Conservation (phyloP, 2,329 filamentous ascomycete genomes). For the Peltaster fructicola region DNA sequence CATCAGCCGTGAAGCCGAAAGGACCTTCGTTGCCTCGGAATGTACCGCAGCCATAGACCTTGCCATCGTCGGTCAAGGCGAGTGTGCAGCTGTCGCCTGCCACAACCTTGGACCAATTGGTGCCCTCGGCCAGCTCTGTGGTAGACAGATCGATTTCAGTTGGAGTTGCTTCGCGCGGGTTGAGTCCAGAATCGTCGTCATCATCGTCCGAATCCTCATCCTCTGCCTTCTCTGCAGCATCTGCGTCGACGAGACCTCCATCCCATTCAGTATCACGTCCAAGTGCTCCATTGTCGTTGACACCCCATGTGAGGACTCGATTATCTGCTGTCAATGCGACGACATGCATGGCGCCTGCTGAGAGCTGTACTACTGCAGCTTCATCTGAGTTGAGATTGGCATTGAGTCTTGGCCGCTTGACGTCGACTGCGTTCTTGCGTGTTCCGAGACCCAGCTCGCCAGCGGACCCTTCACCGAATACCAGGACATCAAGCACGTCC, state of each 20-base stretch:
- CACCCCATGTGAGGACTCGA: slow-evolving; percentile 71
- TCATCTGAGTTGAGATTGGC: slow-evolving; percentile 36
- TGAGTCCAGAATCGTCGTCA: slow-evolving; percentile 46
- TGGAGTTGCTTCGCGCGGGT: slow-evolving; percentile 55
- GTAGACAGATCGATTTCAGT: slow-evolving; percentile 18
- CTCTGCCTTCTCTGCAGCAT: slow-evolving; percentile 29
- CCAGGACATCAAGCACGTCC: slow-evolving; percentile 51
- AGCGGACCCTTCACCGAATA: slow-evolving; percentile 64
- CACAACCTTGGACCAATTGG: slow-evolving; percentile 47
- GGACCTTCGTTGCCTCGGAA: slow-evolving; percentile 55
- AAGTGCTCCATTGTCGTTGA: slow-evolving; percentile 70
- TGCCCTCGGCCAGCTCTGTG: slow-evolving; percentile 33
- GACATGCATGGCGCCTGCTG: slow-evolving; percentile 68
- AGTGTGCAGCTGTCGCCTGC: slow-evolving; percentile 62
- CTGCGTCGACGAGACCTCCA: slow-evolving; percentile 39
- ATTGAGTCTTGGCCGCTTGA: slow-evolving; percentile 58
- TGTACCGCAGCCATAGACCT: slow-evolving; percentile 70
- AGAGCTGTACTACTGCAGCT: slow-evolving; percentile 55
- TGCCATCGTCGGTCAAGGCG: slow-evolving; percentile 55
- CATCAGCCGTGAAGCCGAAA: slow-evolving; percentile 42
- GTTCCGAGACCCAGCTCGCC: slow-evolving; percentile 66
- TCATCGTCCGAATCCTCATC: slow-evolving; percentile 38
- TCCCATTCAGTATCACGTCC: slow-evolving; percentile 57
- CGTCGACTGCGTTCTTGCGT: slow-evolving; percentile 48
- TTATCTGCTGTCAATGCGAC: slow-evolving; percentile 62